A percentile compares a stretch with the other conserved stretches of the same genome.
These are phyloP conservation scores for Nothophytophthora sp. DNA, from an alignment of 352 stramenopile genomes.

Conservation along the genomic window DNA sequence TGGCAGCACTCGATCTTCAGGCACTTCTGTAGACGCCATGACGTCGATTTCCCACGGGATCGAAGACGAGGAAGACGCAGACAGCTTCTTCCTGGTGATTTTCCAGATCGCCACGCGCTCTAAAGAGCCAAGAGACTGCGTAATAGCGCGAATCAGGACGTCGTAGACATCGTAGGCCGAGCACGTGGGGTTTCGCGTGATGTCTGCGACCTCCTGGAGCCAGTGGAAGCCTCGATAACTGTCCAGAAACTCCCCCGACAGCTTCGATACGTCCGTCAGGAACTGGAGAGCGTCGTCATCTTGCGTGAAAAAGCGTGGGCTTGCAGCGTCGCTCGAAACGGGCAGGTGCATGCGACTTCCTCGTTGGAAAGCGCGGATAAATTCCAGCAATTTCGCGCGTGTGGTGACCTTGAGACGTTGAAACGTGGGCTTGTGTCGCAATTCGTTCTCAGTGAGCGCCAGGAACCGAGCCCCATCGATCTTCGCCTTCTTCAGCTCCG, in stretches of 20 bases:
- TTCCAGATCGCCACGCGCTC: constrained; percentile 62
- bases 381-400: constrained; percentile 54
- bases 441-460: constrained; percentile 44
- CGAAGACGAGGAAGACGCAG: not conserved
- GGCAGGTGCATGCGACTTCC: constrained; percentile 48
- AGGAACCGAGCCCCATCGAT: constrained; percentile 50
- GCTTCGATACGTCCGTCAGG: constrained; percentile 38
- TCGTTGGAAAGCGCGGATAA: constrained; percentile 43
- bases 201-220: constrained; percentile 43
- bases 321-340: not conserved
- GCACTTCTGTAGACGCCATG: constrained; percentile 55
- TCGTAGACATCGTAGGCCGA: constrained; percentile 62
- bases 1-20: constrained; percentile 54
- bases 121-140: constrained; percentile 37
- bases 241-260: constrained; percentile 45
- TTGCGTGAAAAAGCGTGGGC: constrained; percentile 45
- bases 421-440: constrained; percentile 54
- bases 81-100: constrained; percentile 21
- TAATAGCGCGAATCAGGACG: constrained; percentile 41
- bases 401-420: constrained; percentile 51
- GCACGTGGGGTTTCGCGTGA: constrained; percentile 35
- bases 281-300: constrained; percentile 59
- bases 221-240: constrained; percentile 56
- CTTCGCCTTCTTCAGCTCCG: constrained; percentile 41
- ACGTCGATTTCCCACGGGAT: constrained; percentile 37